These are phyloP conservation scores for Phaffomyces thermotolerans DNA, from an alignment of 805 yeast species.

Conservation along the genomic window DNA sequence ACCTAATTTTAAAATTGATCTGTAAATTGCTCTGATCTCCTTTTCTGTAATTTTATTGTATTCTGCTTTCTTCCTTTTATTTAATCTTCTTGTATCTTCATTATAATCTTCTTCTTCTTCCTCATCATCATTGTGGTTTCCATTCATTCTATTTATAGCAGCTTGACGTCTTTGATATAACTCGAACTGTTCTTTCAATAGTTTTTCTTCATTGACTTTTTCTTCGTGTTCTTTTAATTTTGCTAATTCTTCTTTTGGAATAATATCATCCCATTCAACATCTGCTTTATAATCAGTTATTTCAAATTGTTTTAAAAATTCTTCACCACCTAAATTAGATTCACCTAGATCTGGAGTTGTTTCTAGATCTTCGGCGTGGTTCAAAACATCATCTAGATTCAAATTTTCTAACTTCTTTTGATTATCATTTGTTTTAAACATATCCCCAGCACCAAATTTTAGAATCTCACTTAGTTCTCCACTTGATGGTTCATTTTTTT, in stretches of 20 bases:
- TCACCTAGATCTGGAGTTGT: slow-evolving; percentile 96
- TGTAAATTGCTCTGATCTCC: slow-evolving; percentile 80
- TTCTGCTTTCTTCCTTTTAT: slow-evolving; percentile 33
- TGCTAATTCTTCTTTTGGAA: slow-evolving; percentile 87
- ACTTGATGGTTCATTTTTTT: slow-evolving; percentile 67
- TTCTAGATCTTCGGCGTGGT: slow-evolving; percentile 94
- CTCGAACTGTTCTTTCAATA: slow-evolving; percentile 81
- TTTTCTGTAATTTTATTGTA: slow-evolving; percentile 65
- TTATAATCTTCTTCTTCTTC: slow-evolving; percentile 34
- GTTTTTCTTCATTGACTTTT: slow-evolving; percentile 78
- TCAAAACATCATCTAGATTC: slow-evolving; percentile 91
- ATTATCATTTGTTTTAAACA: slow-evolving; percentile 93
- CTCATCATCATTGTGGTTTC: slow-evolving; percentile 25
- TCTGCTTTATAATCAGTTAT: slow-evolving; percentile 98
- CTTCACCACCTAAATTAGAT: slow-evolving; percentile 97
- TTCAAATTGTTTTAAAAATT: slow-evolving; percentile 92
- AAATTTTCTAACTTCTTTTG: slow-evolving; percentile 93
- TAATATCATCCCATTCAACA: slow-evolving; percentile 98
- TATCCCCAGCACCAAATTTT: slow-evolving; percentile 97
- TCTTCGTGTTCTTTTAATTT: slow-evolving; percentile 89
- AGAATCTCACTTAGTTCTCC: slow-evolving; percentile 87
- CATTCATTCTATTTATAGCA: slow-evolving; percentile 55
- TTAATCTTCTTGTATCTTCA: slow-evolving; percentile 26
- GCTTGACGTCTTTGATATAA: slow-evolving; percentile 77
- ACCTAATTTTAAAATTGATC: slow-evolving; percentile 76